Percentiles rank a stretch among this genome's conserved stretches.
phyloP scores from a whole-genome alignment of 768 basidiomycete species.

The Infundibulicybe gibba region DNA sequence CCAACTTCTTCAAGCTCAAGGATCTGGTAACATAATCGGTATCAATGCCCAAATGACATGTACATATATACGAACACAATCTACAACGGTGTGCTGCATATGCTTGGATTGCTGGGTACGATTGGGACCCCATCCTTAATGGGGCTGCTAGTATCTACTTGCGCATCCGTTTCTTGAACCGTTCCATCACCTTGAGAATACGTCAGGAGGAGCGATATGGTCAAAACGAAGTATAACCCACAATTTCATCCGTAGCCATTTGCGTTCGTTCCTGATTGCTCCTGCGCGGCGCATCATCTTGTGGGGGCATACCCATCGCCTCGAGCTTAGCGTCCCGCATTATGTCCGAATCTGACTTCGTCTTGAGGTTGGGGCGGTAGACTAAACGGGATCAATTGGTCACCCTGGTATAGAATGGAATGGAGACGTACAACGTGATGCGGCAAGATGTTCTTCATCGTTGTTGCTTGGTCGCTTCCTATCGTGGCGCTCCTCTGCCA shows the following conservation, averaged over 20 bases:
- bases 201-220: slow-evolving; percentile 1
- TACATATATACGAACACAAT: not conserved
- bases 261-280: slow-evolving; percentile 58
- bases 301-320: slow-evolving; percentile 73
- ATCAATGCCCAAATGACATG: not conserved
- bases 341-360: slow-evolving; percentile 86
- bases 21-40: slow-evolving; percentile 11
- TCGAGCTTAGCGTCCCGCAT: slow-evolving; percentile 84
- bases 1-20: slow-evolving; percentile 14
- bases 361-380: slow-evolving; percentile 77
- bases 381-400: slow-evolving; percentile 39
- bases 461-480: slow-evolving; percentile 40
- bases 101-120: not conserved
- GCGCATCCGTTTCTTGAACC: slow-evolving; percentile 96
- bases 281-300: slow-evolving; percentile 44
- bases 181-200: slow-evolving; percentile 77
- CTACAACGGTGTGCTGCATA: not conserved
- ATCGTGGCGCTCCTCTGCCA: slow-evolving; percentile 70
- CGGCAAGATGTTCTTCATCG: slow-evolving; percentile 83
- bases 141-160: slow-evolving; percentile 36
- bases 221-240: slow-evolving; percentile 30
- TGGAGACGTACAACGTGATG: slow-evolving; percentile 75
- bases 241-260: slow-evolving; percentile 90
- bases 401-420: not conserved
- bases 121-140: no score